Evolutionary conservation across 2,329 filamentous ascomycete genomes (phyloP), one percentile per base, ranked within the genome.

Genomic region (Ascochyta pisi): DNA sequence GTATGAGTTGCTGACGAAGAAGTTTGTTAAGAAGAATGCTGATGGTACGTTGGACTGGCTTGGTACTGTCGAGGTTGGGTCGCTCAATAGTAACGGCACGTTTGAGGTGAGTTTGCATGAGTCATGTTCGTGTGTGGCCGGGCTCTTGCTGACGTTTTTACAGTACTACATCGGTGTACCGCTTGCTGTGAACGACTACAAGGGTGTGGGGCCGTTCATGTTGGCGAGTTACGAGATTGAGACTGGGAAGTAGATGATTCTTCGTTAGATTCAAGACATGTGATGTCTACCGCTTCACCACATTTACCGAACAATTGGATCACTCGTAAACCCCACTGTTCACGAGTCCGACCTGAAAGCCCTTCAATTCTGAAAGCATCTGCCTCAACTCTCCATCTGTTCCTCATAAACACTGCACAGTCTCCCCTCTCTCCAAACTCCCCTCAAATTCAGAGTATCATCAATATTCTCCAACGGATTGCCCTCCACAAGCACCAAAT

Each of bases 21-120:
- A 73, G 22, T 80, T 79, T 49, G 77, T 83, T 3, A 77, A 76
- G 1, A 62, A 76, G 42, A 68, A 69, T 1, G 49, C 42, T 15
- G 76, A 82, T 58, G 78, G 78, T 0, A 81, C 80, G 0, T 64
- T 82, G 37, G 76, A 75, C 34, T 83, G 75, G 68, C 76, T 81
- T 58, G 78, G 79, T 0, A 83, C 81, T 0, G 81, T 83, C 2
- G 64, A 71, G 37, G 81, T 83, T 4, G 81, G 81, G 34, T 81
- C 77, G 38, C 61, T 84, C 51, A 77, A 74, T 55, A 76, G 77
- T 9, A 73, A 79, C 49, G 81, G 76, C 2, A 77, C 74, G 3
- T 83, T 79, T 58, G 74, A 81, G 70, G 81, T 83, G 62, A 71
- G 73, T 43, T 29, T 33, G 15, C 22, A 15, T 45, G 27, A 2